Evolutionary conservation across 352 stramenopile genomes (phyloP).

Genomic region (Blastocystis sp.): DNA sequence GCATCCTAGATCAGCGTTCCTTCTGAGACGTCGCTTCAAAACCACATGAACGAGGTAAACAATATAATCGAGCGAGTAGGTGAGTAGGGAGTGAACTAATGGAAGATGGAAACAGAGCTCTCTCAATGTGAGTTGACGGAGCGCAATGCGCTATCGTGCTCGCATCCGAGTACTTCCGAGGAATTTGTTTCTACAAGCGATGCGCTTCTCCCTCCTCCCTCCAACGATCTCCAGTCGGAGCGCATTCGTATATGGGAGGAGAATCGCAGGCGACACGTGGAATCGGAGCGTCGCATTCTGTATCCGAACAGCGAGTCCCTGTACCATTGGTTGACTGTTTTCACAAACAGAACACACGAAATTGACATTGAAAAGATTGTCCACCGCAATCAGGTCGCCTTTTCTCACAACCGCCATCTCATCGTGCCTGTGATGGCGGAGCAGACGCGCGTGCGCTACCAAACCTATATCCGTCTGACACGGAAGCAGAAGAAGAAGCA

Average conservation of each 20-base stretch:
- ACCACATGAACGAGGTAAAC: background rate
- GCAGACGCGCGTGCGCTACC: background rate
- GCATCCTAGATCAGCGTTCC: slow-evolving; percentile 19
- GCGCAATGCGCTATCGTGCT: too few species aligned
- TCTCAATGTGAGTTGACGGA: background rate
- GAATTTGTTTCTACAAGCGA: background rate
- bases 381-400: slow-evolving; percentile 24
- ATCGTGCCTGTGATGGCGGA: background rate
- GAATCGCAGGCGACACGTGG: background rate
- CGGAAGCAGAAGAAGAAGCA: background rate
- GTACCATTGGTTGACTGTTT: background rate
- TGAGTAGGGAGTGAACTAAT: background rate
- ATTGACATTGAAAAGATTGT: slow-evolving; percentile 2
- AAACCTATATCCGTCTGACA: background rate
- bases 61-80: background rate
- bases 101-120: background rate
- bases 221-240: background rate
- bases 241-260: slow-evolving; percentile 32
- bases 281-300: slow-evolving; percentile 4
- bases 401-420: background rate
- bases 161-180: background rate
- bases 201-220: background rate
- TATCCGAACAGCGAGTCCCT: background rate
- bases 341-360: background rate
- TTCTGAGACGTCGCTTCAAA: background rate